phyloP scores from a whole-genome alignment of 2,329 filamentous ascomycete species.

The Dactylonectria macrodidyma region DNA sequence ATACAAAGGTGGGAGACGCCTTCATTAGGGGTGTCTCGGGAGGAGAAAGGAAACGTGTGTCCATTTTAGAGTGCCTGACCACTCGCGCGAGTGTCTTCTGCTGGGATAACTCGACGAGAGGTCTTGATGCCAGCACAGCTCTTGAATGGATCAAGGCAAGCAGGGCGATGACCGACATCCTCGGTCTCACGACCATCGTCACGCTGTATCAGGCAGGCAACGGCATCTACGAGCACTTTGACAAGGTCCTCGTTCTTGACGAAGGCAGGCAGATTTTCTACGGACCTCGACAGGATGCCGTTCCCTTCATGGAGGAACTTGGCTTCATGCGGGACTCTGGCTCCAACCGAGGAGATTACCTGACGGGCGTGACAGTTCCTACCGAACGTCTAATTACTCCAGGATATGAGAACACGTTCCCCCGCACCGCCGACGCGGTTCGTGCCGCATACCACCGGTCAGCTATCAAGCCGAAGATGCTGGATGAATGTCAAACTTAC shows the following conservation, averaged over 20 bases:
- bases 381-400: constrained; percentile 75
- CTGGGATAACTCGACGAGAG: constrained; percentile 86
- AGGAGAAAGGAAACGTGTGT: constrained; percentile 85
- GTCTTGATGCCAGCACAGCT: constrained; percentile 85
- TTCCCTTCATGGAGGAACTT: constrained; percentile 75
- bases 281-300: constrained; percentile 73
- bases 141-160: constrained; percentile 82
- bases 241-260: constrained; percentile 86
- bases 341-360: constrained; percentile 34
- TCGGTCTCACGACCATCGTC: constrained; percentile 68
- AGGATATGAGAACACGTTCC: constrained; percentile 74
- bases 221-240: constrained; percentile 70
- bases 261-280: constrained; percentile 78
- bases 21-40: constrained; percentile 81
- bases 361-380: constrained; percentile 66
- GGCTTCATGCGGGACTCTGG: constrained; percentile 71
- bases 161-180: constrained; percentile 82
- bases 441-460: constrained; percentile 70
- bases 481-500: constrained; percentile 61
- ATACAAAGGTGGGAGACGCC: constrained; percentile 83
- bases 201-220: constrained; percentile 62
- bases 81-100: constrained; percentile 81
- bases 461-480: not conserved
- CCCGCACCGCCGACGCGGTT: constrained; percentile 79
- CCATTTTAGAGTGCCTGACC: constrained; percentile 83